Percentiles rank a stretch among this genome's conserved stretches.
Evolutionary conservation across 306 rosid genomes (phyloP).

Genomic region (Crotalaria pallida): DNA sequence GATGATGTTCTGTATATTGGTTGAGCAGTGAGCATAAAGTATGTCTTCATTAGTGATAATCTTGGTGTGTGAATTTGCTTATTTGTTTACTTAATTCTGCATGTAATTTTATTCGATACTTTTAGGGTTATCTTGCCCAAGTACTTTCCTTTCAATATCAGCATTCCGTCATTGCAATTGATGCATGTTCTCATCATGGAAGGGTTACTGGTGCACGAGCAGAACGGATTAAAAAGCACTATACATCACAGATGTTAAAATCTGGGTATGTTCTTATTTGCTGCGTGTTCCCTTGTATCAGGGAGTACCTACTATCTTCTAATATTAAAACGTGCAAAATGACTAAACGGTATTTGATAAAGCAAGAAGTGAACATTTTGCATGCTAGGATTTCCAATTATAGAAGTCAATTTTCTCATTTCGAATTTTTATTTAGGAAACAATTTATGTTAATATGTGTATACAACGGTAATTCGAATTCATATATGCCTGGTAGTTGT

Average conservation of each 20-base stretch:
- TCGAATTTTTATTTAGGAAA: conserved; percentile 7
- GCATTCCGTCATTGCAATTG: conserved; percentile 77
- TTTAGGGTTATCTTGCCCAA: conserved; percentile 93
- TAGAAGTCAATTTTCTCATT: background rate
- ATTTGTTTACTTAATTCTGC: background rate
- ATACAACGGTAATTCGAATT: background rate
- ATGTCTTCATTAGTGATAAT: background rate
- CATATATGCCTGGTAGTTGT: background rate
- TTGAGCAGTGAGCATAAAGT: background rate
- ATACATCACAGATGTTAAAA: conserved; percentile 63
- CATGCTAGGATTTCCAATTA: background rate
- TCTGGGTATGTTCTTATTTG: conserved; percentile 48
- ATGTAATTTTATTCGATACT: conserved; percentile 5
- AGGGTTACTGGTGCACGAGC: conserved; percentile 72
- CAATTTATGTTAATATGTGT: background rate
- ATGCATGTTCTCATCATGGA: conserved; percentile 92
- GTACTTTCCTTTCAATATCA: conserved; percentile 80
- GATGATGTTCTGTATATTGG: conserved; percentile 11
- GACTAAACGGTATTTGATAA: background rate
- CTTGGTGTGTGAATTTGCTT: background rate
- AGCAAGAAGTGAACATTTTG: conserved; percentile 12
- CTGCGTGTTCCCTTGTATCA: conserved; percentile 6
- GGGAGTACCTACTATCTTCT: conserved; percentile 12
- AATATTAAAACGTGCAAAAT: background rate
- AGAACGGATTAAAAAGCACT: conserved; percentile 63